phyloP scores from a whole-genome alignment of 179 eudicot genomes.

The Camellia oleifera region DNA sequence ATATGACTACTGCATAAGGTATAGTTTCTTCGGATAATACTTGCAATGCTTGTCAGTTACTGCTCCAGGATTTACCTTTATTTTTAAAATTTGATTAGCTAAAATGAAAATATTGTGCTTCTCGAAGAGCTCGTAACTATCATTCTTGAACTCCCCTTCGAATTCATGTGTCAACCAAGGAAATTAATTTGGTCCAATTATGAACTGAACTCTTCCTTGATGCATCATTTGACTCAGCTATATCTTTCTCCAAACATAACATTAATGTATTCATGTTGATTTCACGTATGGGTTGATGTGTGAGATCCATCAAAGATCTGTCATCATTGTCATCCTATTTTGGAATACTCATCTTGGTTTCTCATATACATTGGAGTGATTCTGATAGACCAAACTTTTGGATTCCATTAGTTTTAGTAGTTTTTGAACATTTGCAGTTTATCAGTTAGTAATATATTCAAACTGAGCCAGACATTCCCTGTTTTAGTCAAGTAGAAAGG shows the following conservation, averaged over 20 bases:
- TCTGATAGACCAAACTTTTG: too few species aligned
- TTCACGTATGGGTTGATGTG: neutral
- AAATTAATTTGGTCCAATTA: neutral
- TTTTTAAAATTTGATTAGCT: neutral
- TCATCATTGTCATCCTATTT: neutral
- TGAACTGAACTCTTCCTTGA: conserved; percentile 1
- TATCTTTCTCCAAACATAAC: neutral
- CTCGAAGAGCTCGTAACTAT: neutral
- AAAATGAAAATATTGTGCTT: neutral
- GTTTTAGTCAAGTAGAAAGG: too few species aligned
- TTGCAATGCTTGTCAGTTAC: too few species aligned
- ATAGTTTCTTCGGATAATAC: too few species aligned
- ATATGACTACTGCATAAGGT: conserved; percentile 89
- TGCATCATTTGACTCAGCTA: neutral
- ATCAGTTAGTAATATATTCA: neutral
- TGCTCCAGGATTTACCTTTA: neutral
- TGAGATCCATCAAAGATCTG: neutral
- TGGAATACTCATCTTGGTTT: neutral
- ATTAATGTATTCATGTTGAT: neutral
- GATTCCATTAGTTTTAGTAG: too few species aligned
- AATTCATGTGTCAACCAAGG: neutral
- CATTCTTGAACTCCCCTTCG: neutral
- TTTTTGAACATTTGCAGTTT: neutral
- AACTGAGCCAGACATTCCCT: neutral
- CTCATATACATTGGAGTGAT: neutral